phyloP scores from a whole-genome alignment of 176 grass and related monocot species.

The Rhynchospora tenuis region DNA sequence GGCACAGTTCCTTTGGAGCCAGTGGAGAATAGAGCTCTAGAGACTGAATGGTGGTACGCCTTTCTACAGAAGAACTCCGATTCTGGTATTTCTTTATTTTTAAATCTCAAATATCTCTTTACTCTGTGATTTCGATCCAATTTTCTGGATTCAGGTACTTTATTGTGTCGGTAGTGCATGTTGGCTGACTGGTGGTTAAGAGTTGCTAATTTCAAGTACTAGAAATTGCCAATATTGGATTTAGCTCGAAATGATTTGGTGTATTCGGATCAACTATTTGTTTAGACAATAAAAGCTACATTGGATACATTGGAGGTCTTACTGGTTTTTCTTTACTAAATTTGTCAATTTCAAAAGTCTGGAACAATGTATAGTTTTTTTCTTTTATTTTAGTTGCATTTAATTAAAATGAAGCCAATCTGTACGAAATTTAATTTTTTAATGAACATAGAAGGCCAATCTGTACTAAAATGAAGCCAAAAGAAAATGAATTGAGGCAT shows the following conservation, averaged over 20 bases:
- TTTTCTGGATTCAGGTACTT: background rate
- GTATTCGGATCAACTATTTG: background rate
- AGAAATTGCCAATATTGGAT: background rate
- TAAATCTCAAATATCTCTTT: background rate
- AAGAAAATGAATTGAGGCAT: background rate
- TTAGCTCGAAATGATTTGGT: background rate
- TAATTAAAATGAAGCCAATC: background rate
- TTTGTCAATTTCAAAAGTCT: background rate
- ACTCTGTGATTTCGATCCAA: background rate
- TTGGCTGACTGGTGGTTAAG: background rate
- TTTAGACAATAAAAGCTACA: conserved; percentile 3
- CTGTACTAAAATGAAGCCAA: too few relatives aligned
- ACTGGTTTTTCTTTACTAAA: background rate
- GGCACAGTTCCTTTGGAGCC: conserved; percentile 15
- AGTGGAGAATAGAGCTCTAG: conserved; percentile 53
- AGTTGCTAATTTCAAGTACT: background rate
- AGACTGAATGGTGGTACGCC: conserved; percentile 92
- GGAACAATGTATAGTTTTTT: background rate
- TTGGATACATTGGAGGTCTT: background rate
- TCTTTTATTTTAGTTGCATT: background rate
- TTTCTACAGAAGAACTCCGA: conserved; percentile 62
- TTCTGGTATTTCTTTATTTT: conserved; percentile 21
- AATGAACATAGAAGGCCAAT: conserved; percentile 90
- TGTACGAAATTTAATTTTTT: conserved; percentile 7
- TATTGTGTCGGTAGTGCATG: background rate